Base-by-base conservation (phyloP, 345 rosid species). In the Cardamine chenopodiifolia region DNA sequence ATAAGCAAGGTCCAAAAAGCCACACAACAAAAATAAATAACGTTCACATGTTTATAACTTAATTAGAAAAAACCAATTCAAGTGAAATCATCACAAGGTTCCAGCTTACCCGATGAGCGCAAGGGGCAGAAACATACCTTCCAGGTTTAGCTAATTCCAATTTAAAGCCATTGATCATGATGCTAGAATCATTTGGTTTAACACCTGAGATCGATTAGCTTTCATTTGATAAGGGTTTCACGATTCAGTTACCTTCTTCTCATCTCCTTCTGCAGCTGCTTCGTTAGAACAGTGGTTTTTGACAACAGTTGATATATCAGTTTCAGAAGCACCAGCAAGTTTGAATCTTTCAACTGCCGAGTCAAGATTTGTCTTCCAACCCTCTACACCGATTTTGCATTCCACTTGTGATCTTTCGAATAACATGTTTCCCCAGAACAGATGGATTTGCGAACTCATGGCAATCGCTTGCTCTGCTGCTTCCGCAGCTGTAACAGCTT, bases 391-490 rank as follows among this genome's bases (percentile, higher is more conserved):
- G 47, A 95, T 71, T 78, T 92, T 95, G 90, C 94, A 86, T 81
- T 90, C 99, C n/a, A 92, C 94, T 80, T 92, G 99, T 15, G 99
- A 95, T 78, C 97, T 86, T 78, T 95, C 99, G 62, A 92, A 92
- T 23, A 92, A 83, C 96, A 95, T 85, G 76, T 95, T 95, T 6
- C 99, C 99, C 99, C 99, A 95, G 79, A 95, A 95, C 19, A 95
- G 88, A 82, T 95, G 99, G 75, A 95, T 95, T 83, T 95, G 99
- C 13, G 97, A 95, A 82, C 93, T 92, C 97, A 92, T 90, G 4
- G 91, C 97, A 20, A 84, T 85, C 23, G 96, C 97, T 83, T 95
- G 99, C 61, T 95, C 99, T 57, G 96, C 97, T 0, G 96, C 98
- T 85, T 89, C 98, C 49, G 84, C 97, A 5, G 93, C 81, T 14